Conservation (phyloP, 768 basidiomycete genomes). For the Pilatotrama ljubarskyi region DNA sequence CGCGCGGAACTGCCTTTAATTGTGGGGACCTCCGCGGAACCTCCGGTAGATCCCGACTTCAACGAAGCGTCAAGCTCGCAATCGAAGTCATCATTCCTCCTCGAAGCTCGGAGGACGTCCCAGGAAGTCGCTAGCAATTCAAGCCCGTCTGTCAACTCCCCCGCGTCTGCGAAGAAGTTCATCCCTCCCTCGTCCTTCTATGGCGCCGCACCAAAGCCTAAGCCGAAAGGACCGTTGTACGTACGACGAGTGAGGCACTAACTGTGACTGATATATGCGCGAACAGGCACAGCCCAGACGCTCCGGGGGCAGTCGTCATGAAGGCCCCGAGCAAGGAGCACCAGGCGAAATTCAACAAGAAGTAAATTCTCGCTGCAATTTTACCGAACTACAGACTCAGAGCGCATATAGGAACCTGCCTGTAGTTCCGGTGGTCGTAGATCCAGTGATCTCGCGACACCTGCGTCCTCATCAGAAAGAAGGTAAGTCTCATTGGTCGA, state of each 20-base stretch:
- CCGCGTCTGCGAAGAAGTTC: conserved; percentile 36
- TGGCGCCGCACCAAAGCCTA: conserved; percentile 39
- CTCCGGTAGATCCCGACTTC: conserved; percentile 28
- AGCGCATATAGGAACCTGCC: conserved; percentile 50
- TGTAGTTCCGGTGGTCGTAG: conserved; percentile 82
- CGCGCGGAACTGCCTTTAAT: conserved; percentile 52
- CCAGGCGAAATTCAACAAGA: conserved; percentile 66
- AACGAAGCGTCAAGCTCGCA: conserved; percentile 21
- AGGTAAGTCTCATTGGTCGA: conserved; percentile 45
- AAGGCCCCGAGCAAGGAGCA: conserved; percentile 70
- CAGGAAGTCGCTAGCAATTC: conserved; percentile 14
- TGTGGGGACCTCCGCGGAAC: conserved; percentile 33
- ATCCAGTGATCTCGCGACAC: conserved; percentile 74
- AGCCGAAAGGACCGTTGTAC: conserved; percentile 44
- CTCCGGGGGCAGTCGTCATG: conserved; percentile 84
- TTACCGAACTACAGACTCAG: background rate
- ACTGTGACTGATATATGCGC: background rate
- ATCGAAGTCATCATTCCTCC: conserved; percentile 5
- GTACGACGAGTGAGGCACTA: conserved; percentile 21
- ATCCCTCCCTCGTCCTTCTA: conserved; percentile 67
- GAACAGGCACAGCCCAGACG: conserved; percentile 72
- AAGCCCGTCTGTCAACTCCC: conserved; percentile 24
- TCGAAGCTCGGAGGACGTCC: background rate
- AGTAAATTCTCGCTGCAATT: conserved; percentile 39
- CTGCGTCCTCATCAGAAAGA: conserved; percentile 91